Evolutionary conservation across 805 yeast species (phyloP), one percentile per base, ranked within the genome.

Genomic region (Spathaspora boniae): DNA sequence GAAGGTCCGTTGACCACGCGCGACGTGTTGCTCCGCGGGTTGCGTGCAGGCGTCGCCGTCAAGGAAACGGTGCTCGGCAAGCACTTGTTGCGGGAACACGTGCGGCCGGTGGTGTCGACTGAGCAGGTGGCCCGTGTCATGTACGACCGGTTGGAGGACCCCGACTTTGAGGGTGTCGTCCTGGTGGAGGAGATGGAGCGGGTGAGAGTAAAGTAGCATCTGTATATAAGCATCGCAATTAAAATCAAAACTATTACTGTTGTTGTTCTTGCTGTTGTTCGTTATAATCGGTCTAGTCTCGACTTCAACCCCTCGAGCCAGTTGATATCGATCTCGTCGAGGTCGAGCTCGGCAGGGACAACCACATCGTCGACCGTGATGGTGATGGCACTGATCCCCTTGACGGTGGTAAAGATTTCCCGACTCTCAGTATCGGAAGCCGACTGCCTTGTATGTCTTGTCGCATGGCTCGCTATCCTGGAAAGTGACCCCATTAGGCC

Each of bases 101-200:
- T 80, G 0, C 69, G 86, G 44, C 87, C 88, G 0, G 65, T 80
- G 0, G 65, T 80, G 1, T 72, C 86, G 0, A 81, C 88, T 0
- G 85, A 81, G 44, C 62, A 69, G 28, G 94, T 88, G 2, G 84
- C 91, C 1, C 50, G 62, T 24, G 74, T 75, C 29, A 65, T 79
- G 1, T 62, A 80, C 9, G 73, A 77, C 26, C 76, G 75, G 29
- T 58, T 85, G 17, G 66, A 67, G 15, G 79, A 36, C 4, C 24
- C 29, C 4, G 34, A 20, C 14, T 40, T 38, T n/a, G 37, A 34
- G 33, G 46, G 46, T 8, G 32, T 43, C 15, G 38, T 43, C 8
- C 25, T 32, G 4, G 29, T 40, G 32, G 49, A 57, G 11, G 51
- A 56, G 33, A 44, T 50, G 23, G 12, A 23, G 11, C 19, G 9